Evolutionary conservation across 1,139 yeast species (phyloP).

Genomic region (Protomyces inundatus): DNA sequence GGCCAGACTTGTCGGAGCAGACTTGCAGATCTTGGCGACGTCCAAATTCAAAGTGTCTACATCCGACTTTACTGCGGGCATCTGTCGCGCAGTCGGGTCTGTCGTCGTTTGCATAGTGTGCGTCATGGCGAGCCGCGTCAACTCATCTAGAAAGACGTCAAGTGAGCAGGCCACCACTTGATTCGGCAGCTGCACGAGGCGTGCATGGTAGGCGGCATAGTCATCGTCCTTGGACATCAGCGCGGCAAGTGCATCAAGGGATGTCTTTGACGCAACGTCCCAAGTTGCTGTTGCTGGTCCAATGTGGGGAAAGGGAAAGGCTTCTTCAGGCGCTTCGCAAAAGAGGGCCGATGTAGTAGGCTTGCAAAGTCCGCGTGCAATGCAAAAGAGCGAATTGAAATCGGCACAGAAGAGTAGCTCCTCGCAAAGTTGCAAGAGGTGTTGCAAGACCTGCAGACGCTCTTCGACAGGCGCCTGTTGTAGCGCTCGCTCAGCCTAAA

Average conservation of each 20-base stretch:
- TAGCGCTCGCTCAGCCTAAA: not conserved
- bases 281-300: not conserved
- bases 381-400: not conserved
- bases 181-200: not conserved
- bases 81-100: not conserved
- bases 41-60: not conserved
- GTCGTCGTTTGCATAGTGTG: not conserved
- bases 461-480: not conserved
- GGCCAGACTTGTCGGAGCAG: not conserved
- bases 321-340: not conserved
- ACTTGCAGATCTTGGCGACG: not conserved
- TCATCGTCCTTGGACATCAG: not conserved
- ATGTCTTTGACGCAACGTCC: not conserved
- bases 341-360: not conserved
- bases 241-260: not conserved
- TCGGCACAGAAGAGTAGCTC: not conserved
- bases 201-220: not conserved
- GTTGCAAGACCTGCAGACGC: not conserved
- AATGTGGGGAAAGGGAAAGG: too few species aligned
- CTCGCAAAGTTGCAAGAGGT: not conserved
- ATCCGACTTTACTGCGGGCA: not conserved
- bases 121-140: not conserved
- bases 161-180: not conserved
- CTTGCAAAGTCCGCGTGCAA: not conserved
- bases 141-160: not conserved